Percentiles rank a stretch among this genome's conserved stretches.
Conservation (phyloP, 495 filamentous ascomycete species). For the Penicillium simplicissimum region DNA sequence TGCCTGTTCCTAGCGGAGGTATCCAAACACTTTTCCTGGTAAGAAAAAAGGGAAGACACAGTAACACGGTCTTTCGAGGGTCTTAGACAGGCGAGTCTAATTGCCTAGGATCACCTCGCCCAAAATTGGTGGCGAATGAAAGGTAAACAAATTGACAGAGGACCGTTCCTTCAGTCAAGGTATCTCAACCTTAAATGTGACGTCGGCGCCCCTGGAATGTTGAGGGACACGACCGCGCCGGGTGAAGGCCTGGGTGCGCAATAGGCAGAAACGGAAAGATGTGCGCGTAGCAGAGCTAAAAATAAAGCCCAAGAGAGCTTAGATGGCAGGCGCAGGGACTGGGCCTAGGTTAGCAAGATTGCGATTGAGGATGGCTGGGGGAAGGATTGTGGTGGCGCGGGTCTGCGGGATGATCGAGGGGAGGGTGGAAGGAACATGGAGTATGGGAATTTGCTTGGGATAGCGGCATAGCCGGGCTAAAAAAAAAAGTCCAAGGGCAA, state of each 20-base stretch:
- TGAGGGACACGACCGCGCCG: slow-evolving; percentile 12
- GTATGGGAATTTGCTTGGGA: not conserved
- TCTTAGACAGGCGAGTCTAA: not conserved
- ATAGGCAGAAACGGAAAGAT: not conserved
- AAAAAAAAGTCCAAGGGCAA: not conserved
- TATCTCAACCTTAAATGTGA: slow-evolving; percentile 20
- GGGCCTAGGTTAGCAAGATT: slow-evolving; percentile 21
- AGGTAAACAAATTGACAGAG: not conserved
- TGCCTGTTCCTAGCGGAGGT: not conserved
- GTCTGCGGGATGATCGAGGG: slow-evolving; percentile 31
- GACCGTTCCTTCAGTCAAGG: slow-evolving; percentile 18
- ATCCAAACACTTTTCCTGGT: not conserved
- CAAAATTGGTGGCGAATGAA: not conserved
- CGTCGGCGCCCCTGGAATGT: slow-evolving; percentile 22
- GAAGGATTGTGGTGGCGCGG: slow-evolving; percentile 36
- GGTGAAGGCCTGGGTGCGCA: not conserved
- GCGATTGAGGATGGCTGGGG: slow-evolving; percentile 15
- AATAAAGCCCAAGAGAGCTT: slow-evolving; percentile 1
- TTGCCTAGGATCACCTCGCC: not conserved
- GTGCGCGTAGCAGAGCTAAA: slow-evolving; percentile 10
- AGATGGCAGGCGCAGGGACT: slow-evolving; percentile 9
- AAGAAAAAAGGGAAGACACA: not conserved
- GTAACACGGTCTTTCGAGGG: not conserved
- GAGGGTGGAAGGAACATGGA: not conserved
- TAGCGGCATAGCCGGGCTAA: not conserved